phyloP scores from a whole-genome alignment of 2,329 filamentous ascomycete species.

The Verticillium dahliae region DNA sequence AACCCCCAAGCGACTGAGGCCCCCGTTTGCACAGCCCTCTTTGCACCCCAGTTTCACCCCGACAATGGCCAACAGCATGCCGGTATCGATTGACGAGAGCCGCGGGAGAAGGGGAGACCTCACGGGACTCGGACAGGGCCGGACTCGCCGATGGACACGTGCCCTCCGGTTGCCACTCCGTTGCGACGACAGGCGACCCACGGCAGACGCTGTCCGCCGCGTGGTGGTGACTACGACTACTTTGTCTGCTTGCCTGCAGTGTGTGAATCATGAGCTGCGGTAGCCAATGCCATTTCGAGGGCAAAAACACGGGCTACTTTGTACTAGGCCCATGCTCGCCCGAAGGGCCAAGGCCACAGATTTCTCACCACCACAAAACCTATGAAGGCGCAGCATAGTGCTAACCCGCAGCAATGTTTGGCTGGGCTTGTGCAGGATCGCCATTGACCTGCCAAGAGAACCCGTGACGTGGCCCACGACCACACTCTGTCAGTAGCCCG shows the following conservation, averaged over 20 bases:
- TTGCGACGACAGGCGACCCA: background rate
- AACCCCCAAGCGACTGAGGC: background rate
- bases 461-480: slow-evolving; percentile 2
- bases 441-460: background rate
- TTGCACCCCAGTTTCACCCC: background rate
- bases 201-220: background rate
- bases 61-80: background rate
- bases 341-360: background rate
- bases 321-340: background rate
- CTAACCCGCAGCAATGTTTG: background rate
- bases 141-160: background rate
- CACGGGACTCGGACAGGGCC: background rate
- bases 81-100: background rate
- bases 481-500: background rate
- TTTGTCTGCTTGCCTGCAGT: background rate
- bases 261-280: background rate
- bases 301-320: background rate
- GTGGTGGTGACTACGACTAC: background rate
- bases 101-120: background rate
- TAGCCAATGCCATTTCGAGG: background rate
- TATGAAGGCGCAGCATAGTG: background rate
- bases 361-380: background rate
- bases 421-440: background rate
- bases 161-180: background rate
- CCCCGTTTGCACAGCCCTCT: background rate